phyloP scores from a whole-genome alignment of 2,329 filamentous ascomycete species.

The Epicoccum sorghinum region DNA sequence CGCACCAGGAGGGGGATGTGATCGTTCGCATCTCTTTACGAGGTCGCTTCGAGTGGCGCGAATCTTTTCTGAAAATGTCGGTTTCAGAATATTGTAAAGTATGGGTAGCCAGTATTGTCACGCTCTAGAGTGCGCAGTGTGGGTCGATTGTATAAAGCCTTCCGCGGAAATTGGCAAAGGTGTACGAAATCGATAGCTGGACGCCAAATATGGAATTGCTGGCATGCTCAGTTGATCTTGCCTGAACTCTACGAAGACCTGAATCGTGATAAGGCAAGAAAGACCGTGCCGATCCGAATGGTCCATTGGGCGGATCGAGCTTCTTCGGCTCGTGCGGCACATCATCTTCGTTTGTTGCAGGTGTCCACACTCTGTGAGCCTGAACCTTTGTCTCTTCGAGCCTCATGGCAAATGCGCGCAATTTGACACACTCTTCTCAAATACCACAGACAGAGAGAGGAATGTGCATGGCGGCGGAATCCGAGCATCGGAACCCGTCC shows the following conservation, averaged over 20 bases:
- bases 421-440: neutral
- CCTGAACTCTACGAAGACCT: neutral
- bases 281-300: neutral
- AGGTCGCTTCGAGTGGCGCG: constrained; percentile 11
- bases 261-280: constrained; percentile 3
- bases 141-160: constrained; percentile 6
- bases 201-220: constrained; percentile 15
- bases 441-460: neutral
- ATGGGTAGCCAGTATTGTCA: constrained; percentile 10
- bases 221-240: neutral
- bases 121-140: constrained; percentile 12
- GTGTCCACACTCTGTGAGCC: neutral
- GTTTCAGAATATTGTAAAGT: constrained; percentile 8
- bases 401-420: neutral
- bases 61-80: constrained; percentile 13
- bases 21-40: constrained; percentile 10
- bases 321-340: neutral
- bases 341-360: neutral
- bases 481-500: neutral
- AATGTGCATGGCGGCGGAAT: neutral
- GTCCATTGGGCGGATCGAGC: neutral
- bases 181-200: constrained; percentile 21
- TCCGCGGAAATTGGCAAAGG: constrained; percentile 21
- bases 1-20: constrained; percentile 13
- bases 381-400: neutral